Conservation (phyloP, 129 eudicot genomes). For the Daucus carota region DH1_v3.0 NC_030386.2:14080501-14081000, state of each 20-base stretch:
- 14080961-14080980: neutral
- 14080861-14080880: neutral
- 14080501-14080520: neutral
- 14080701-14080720: conserved; percentile 37
- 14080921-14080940: too few species aligned
- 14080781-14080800: neutral
- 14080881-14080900: neutral
- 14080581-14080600: conserved; percentile 38
- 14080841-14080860: neutral
- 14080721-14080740: conserved; percentile 39
- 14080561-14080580: conserved; percentile 64
- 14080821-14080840: neutral
- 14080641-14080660: conserved; percentile 42
- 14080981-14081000: neutral
- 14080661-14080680: conserved; percentile 32
- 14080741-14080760: neutral
- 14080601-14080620: conserved; percentile 29
- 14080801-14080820: neutral
- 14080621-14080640: conserved; percentile 35
- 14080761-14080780: neutral
- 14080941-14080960: neutral
- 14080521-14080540: conserved; percentile 84
- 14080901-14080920: too few species aligned
- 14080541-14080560: conserved; percentile 80
- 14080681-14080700: conserved; percentile 32